phyloP scores from a whole-genome alignment of 176 grass and related monocot genomes.

The Phoenix roebelenii region DNA sequence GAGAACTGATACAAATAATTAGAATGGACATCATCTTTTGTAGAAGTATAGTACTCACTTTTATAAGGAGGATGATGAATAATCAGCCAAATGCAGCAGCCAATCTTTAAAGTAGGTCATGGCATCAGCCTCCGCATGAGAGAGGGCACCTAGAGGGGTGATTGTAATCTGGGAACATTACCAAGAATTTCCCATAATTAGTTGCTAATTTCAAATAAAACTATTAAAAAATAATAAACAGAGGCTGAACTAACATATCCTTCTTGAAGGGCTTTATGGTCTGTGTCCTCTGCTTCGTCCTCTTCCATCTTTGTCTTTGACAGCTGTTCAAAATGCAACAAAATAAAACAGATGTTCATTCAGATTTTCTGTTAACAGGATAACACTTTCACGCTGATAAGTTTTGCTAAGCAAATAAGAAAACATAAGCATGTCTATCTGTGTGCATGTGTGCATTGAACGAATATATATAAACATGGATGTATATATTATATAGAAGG shows the following conservation, averaged over 20 bases:
- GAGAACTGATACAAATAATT: too few species aligned
- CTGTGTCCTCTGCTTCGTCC: conserved; percentile 49
- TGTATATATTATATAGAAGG: too few species aligned
- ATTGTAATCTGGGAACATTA: conserved; percentile 67
- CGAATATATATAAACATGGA: too few species aligned
- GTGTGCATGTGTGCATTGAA: too few species aligned
- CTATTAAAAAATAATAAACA: conserved; percentile 15
- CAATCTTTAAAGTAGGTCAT: conserved; percentile 60
- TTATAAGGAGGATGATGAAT: conserved; percentile 29
- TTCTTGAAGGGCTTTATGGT: conserved; percentile 55
- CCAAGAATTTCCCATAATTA: conserved; percentile 3
- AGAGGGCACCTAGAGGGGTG: conserved; percentile 65
- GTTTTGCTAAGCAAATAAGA: not conserved
- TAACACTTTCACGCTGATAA: not conserved
- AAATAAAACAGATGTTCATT: conserved; percentile 7
- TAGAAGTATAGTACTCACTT: conserved; percentile 2
- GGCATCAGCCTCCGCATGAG: conserved; percentile 46
- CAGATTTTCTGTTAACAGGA: not conserved
- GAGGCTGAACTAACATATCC: conserved; percentile 68
- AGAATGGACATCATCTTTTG: too few species aligned
- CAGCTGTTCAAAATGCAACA: conserved; percentile 32
- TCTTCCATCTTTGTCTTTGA: conserved; percentile 22
- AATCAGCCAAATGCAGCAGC: conserved; percentile 20
- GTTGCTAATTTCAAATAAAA: not conserved
- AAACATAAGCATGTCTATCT: too few species aligned